These are phyloP conservation scores for Erythrobasidium hasegawianum DNA, from an alignment of 1,284 basidiomycete species.

Conservation along the genomic window DNA sequence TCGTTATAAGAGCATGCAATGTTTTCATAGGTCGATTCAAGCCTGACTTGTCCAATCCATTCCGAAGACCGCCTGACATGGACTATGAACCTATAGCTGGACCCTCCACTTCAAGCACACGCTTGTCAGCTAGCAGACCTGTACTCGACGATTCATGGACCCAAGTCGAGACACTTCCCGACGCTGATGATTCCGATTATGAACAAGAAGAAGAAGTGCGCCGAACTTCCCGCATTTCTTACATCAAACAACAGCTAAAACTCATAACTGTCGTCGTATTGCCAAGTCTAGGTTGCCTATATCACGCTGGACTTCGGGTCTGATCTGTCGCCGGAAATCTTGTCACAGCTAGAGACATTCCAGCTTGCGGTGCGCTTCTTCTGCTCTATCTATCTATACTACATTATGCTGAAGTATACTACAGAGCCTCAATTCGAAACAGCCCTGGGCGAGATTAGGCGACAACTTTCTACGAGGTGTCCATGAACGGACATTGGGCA, in stretches of 20 bases:
- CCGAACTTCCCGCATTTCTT: neutral
- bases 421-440: slow-evolving; percentile 14
- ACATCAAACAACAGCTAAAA: too few species aligned
- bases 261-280: neutral
- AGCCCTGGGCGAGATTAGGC: slow-evolving; percentile 25
- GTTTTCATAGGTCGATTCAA: too few species aligned
- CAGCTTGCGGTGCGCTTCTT: slow-evolving; percentile 20
- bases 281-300: slow-evolving; percentile 12
- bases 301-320: slow-evolving; percentile 22
- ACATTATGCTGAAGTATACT: neutral
- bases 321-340: slow-evolving; percentile 16
- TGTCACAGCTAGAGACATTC: slow-evolving; percentile 10
- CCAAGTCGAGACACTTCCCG: slow-evolving; percentile 23
- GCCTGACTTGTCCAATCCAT: too few species aligned
- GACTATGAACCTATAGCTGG: neutral
- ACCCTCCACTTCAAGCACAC: neutral
- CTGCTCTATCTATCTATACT: neutral
- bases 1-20: too few species aligned
- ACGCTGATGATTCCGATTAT: slow-evolving; percentile 20
- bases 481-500: slow-evolving; percentile 23
- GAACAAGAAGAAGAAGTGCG: slow-evolving; percentile 22
- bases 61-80: neutral
- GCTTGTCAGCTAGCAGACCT: neutral
- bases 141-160: slow-evolving; percentile 22
- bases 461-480: slow-evolving; percentile 15